phyloP scores from a whole-genome alignment of 2,329 filamentous ascomycete species.

The Emergomyces orientalis region DNA sequence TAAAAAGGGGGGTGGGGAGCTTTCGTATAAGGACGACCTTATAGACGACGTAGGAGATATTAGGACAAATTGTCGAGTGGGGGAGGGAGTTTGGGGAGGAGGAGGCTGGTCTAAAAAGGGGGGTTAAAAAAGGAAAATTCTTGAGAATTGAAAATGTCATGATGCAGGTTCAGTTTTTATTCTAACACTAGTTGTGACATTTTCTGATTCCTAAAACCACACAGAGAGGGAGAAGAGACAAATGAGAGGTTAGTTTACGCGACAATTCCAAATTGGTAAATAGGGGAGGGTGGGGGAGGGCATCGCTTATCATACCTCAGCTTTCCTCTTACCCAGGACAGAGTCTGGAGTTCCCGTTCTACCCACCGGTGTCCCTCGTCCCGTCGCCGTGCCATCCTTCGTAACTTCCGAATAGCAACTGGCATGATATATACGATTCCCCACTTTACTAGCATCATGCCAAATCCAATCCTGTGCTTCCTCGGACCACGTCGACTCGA shows the following conservation, averaged over 20 bases:
- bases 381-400: slow-evolving; percentile 46
- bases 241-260: not conserved
- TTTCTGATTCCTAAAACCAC: slow-evolving; percentile 7
- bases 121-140: not conserved
- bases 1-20: not conserved
- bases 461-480: slow-evolving; percentile 95
- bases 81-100: not conserved
- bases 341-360: slow-evolving; percentile 49
- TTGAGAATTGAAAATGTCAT: slow-evolving; percentile 14
- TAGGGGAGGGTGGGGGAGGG: no score
- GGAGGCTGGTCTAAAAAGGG: not conserved
- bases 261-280: not conserved
- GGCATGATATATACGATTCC: slow-evolving; percentile 74
- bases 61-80: not conserved
- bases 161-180: slow-evolving; percentile 33
- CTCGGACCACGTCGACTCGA: slow-evolving; percentile 84
- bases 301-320: slow-evolving; percentile 48
- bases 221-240: not conserved
- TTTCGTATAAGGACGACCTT: not conserved
- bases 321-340: slow-evolving; percentile 64
- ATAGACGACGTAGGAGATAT: not conserved
- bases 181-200: slow-evolving; percentile 23
- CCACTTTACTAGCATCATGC: slow-evolving; percentile 75
- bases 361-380: slow-evolving; percentile 20
- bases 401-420: slow-evolving; percentile 80